A percentile compares a stretch with the other conserved stretches of the same genome.
phyloP scores from a whole-genome alignment of 768 basidiomycete genomes.

The Multifurca ochricompacta region DNA sequence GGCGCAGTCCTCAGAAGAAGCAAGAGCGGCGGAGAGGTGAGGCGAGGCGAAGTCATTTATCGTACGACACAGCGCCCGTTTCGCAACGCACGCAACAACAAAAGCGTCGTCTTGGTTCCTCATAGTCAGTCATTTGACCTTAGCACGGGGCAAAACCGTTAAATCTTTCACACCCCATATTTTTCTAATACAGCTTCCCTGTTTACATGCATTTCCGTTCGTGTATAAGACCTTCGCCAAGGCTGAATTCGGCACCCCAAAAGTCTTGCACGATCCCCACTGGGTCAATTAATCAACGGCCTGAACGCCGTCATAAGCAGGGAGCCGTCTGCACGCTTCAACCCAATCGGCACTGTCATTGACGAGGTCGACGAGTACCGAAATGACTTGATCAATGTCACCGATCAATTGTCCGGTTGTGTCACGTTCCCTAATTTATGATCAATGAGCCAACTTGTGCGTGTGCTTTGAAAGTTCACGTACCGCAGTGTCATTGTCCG shows the following conservation, averaged over 20 bases:
- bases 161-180: background rate
- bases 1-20: background rate
- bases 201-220: background rate
- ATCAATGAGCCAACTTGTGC: constrained; percentile 1
- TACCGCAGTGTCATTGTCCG: constrained; percentile 90
- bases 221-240: background rate
- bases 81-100: background rate
- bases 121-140: constrained; percentile 9
- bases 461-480: constrained; percentile 24
- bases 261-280: background rate
- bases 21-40: background rate
- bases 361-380: constrained; percentile 70
- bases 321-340: constrained; percentile 60
- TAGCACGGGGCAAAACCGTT: background rate
- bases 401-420: constrained; percentile 92
- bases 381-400: constrained; percentile 79
- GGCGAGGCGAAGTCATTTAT: background rate
- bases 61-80: background rate
- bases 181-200: constrained; percentile 2
- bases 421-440: constrained; percentile 70
- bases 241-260: constrained; percentile 10
- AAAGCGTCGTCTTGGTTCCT: background rate
- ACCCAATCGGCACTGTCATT: constrained; percentile 70
- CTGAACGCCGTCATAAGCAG: constrained; percentile 84
- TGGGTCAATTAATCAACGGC: constrained; percentile 45